Evolutionary conservation across 2,329 filamentous ascomycete species (phyloP).

Genomic region (Ramularia collo-cygni): DNA sequence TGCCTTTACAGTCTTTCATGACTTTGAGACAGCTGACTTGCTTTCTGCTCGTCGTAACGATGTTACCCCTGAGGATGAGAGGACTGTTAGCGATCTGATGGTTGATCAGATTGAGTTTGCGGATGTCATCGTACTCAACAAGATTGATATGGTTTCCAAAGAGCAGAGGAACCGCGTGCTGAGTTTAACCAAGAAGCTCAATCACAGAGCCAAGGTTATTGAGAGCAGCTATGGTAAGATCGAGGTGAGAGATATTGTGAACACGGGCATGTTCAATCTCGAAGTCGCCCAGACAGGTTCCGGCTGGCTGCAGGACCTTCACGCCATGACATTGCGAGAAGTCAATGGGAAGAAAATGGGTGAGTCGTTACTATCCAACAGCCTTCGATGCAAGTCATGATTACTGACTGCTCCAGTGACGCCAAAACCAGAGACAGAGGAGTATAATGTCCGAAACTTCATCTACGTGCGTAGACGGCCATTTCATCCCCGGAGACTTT

Average conservation of each 20-base stretch:
- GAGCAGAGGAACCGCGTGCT: slow-evolving; percentile 28
- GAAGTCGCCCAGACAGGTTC: slow-evolving; percentile 57
- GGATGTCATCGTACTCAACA: slow-evolving; percentile 66
- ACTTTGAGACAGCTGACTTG: slow-evolving; percentile 64
- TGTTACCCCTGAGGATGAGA: slow-evolving; percentile 59
- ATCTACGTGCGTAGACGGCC: slow-evolving; percentile 54
- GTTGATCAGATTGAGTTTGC: slow-evolving; percentile 74
- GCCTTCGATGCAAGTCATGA: slow-evolving; percentile 63
- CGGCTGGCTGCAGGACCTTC: slow-evolving; percentile 64
- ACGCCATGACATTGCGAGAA: slow-evolving; percentile 59
- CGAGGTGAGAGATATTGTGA: slow-evolving; percentile 56
- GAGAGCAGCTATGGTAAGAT: slow-evolving; percentile 54
- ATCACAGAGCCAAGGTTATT: slow-evolving; percentile 59
- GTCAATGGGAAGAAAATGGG: slow-evolving; percentile 48
- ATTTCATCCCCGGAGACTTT: slow-evolving; percentile 37
- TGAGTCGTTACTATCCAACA: slow-evolving; percentile 58
- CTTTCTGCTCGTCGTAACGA: slow-evolving; percentile 56
- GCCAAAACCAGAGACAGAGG: slow-evolving; percentile 62
- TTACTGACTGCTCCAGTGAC: too few relatives aligned
- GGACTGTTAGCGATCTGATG: slow-evolving; percentile 68
- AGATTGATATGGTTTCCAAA: slow-evolving; percentile 53
- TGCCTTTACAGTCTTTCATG: slow-evolving; percentile 64
- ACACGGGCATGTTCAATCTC: slow-evolving; percentile 59
- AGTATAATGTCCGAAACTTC: slow-evolving; percentile 63
- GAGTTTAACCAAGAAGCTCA: slow-evolving; percentile 46